These are phyloP conservation scores for Pseudopyricularia javanii DNA, from an alignment of 2,329 filamentous ascomycete genomes.

Conservation along the genomic window DNA sequence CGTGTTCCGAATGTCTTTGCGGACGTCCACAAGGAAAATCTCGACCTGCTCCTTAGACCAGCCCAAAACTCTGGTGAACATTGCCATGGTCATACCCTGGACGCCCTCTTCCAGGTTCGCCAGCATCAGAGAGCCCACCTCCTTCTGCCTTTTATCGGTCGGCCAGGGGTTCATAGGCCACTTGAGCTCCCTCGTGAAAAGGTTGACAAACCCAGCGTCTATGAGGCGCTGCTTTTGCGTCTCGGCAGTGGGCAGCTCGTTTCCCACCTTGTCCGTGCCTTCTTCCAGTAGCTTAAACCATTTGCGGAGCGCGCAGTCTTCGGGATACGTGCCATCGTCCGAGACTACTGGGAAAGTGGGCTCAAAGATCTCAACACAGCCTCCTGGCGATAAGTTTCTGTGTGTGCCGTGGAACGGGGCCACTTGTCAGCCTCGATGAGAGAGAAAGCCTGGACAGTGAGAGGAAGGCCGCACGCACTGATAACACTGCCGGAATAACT, in stretches of 20 bases:
- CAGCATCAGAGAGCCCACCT: slow-evolving; percentile 17
- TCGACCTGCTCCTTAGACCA: slow-evolving; percentile 34
- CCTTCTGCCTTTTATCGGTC: not conserved
- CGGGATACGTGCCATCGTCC: slow-evolving; percentile 12
- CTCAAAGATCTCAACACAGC: slow-evolving; percentile 12
- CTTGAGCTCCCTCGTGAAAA: slow-evolving; percentile 14
- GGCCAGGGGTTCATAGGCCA: slow-evolving; percentile 21
- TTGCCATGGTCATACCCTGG: slow-evolving; percentile 16
- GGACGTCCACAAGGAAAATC: slow-evolving; percentile 36
- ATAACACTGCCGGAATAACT: slow-evolving; percentile 5
- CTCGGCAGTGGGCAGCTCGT: not conserved
- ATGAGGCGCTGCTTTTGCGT: not conserved
- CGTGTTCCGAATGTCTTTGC: slow-evolving; percentile 31
- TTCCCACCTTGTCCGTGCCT: slow-evolving; percentile 6
- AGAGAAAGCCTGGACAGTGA: too few relatives aligned
- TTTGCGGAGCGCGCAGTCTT: slow-evolving; percentile 11
- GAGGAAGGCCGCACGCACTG: slow-evolving; percentile 1
- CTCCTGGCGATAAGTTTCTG: slow-evolving; percentile 10
- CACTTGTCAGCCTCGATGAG: not conserved
- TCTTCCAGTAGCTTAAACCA: slow-evolving; percentile 8
- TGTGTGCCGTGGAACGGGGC: not conserved
- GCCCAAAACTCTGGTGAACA: slow-evolving; percentile 21
- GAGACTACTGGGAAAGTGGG: slow-evolving; percentile 7
- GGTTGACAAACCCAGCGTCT: slow-evolving; percentile 18
- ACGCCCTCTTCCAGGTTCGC: slow-evolving; percentile 15